Evolutionary conservation across 2,329 filamentous ascomycete genomes (phyloP).

Genomic region (Trichoderma sp.): DNA sequence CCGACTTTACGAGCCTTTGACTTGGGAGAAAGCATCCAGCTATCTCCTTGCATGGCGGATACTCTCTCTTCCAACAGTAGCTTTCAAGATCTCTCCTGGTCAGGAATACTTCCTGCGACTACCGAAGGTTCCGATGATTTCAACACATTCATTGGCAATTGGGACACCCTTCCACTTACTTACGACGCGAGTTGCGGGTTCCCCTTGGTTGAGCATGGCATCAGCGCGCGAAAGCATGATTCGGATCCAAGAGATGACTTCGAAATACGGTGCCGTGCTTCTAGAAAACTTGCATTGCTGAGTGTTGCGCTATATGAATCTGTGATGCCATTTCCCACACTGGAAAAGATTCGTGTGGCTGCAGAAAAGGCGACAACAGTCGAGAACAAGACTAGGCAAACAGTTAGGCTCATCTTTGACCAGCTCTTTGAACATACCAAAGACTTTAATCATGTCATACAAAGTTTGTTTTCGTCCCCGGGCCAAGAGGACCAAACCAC

Average conservation of each 20-base stretch:
- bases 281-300: neutral
- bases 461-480: neutral
- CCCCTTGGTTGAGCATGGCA: neutral
- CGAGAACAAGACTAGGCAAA: neutral
- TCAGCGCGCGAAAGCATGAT: neutral
- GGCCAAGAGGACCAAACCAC: neutral
- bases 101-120: neutral
- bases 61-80: neutral
- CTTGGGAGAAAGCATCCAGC: neutral
- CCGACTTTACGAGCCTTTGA: neutral
- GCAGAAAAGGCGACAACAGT: neutral
- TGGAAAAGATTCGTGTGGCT: neutral
- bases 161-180: neutral
- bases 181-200: neutral
- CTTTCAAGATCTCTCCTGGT: neutral
- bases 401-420: neutral
- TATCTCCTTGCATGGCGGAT: neutral
- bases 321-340: neutral
- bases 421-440: neutral
- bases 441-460: neutral
- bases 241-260: neutral
- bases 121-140: neutral
- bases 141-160: neutral
- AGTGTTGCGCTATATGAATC: neutral
- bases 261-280: neutral